Evolutionary conservation across 306 rosid genomes (phyloP), one percentile per base, ranked within the genome.

Genomic region (Dalbergia cultrata): DNA sequence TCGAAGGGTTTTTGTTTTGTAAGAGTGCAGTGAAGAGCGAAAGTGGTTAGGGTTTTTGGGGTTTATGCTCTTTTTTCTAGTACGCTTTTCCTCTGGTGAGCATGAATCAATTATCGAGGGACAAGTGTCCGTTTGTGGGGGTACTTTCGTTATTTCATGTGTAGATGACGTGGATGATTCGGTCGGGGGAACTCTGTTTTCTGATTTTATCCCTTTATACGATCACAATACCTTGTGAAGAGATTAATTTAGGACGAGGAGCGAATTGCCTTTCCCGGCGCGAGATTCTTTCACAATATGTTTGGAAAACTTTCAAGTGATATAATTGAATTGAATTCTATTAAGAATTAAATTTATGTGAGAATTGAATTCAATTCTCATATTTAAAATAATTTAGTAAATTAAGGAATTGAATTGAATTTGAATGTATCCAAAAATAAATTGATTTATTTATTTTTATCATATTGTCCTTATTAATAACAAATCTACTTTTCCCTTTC

Each of bases 41-140:
- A 54, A 18, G 19, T 47, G 50, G 64, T 80, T 89, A 87, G 90
- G 95, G 91, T 89, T 91, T 86, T 84, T 71, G 79, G 90, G 72
- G 79, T 66, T 87, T 74, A 58, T 74, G 68, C n/a, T 66, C 41
- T 37, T 1, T 18, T 59, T 13, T 63, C 14, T 63, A 60, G 3
- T 74, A 2, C 70, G 41, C 10, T 7, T 43, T 9, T 43, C 11
- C 5, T n/a, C 16, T 14, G 22, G 1, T 5, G 6, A 53, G 7
- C 62, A 39, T 44, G 22, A 37, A 70, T 79, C 33, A 9, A 19
- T 44, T 1, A 14, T 12, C 18, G 7, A 9, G 10, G 7, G 77
- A 79, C 83, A 79, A 3, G 33, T 47, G 83, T 79, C 41, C 7
- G 41, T 2, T 7, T 4, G 0, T n/a, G 18, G 67, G 67, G 66